Evolutionary conservation across 352 stramenopile species (phyloP).

Genomic region (Phytophthora rubi): DNA sequence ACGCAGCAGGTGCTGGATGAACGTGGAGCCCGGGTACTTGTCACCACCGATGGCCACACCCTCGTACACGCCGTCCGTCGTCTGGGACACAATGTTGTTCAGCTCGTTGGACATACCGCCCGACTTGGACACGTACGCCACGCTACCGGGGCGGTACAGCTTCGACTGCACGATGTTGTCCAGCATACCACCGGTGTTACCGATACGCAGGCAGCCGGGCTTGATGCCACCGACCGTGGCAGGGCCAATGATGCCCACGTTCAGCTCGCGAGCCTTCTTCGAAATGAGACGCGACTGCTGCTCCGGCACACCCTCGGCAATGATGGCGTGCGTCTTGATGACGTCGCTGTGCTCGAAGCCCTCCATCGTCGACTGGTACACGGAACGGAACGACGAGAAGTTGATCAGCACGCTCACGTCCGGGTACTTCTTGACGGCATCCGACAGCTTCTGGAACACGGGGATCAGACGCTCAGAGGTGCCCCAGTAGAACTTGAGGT

Average conservation of each 20-base stretch:
- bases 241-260: slow-evolving; percentile 95
- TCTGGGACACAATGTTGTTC: slow-evolving; percentile 98
- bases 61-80: slow-evolving; percentile 96
- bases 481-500: slow-evolving; percentile 97
- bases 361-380: slow-evolving; percentile 96
- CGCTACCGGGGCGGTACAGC: slow-evolving; percentile 95
- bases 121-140: slow-evolving; percentile 97
- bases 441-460: slow-evolving; percentile 91
- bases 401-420: slow-evolving; percentile 96
- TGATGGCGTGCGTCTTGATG: slow-evolving; percentile 97
- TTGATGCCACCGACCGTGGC: slow-evolving; percentile 98
- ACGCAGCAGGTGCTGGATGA: slow-evolving; percentile 96
- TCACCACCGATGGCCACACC: slow-evolving; percentile 94
- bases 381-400: slow-evolving; percentile 97
- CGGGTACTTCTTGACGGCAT: slow-evolving; percentile 93
- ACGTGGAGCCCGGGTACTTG: slow-evolving; percentile 96
- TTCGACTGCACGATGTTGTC: slow-evolving; percentile 99
- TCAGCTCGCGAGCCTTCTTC: slow-evolving; percentile 91
- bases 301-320: slow-evolving; percentile 97
- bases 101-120: slow-evolving; percentile 98
- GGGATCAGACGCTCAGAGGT: slow-evolving; percentile 95
- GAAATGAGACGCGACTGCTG: slow-evolving; percentile 95
- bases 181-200: slow-evolving; percentile 98
- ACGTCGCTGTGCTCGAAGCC: slow-evolving; percentile 92
- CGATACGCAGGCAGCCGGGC: slow-evolving; percentile 96